Evolutionary conservation across 2,329 filamentous ascomycete species (phyloP).

Genomic region (Epichloe hybrida): DNA sequence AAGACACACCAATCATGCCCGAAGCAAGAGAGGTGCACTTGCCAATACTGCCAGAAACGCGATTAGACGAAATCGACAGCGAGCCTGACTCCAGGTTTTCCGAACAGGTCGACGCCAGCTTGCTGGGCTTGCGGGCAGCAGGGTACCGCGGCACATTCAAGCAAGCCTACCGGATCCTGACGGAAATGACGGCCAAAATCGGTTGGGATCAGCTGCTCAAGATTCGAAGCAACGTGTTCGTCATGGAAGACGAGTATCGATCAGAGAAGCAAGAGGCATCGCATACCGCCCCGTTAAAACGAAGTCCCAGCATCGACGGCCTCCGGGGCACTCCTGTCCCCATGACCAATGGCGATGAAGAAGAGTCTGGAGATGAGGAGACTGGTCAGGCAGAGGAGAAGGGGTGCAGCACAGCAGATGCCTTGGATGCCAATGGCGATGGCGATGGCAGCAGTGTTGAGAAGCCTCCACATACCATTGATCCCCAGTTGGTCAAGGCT

Average conservation of each 20-base stretch:
- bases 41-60: conserved; percentile 75
- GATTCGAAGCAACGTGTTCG: conserved; percentile 92
- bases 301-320: conserved; percentile 68
- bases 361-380: conserved; percentile 22
- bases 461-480: conserved; percentile 66
- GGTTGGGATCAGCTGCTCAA: conserved; percentile 95
- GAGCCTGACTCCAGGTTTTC: conserved; percentile 67
- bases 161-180: conserved; percentile 85
- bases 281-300: conserved; percentile 35
- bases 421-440: conserved; percentile 26
- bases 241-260: conserved; percentile 98
- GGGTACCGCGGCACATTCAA: conserved; percentile 91
- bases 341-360: conserved; percentile 33
- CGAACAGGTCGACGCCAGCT: conserved; percentile 76
- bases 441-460: conserved; percentile 41
- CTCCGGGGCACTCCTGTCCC: conserved; percentile 57
- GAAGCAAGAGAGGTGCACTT: conserved; percentile 80
- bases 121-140: conserved; percentile 75
- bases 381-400: conserved; percentile 19
- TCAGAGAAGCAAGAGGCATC: conserved; percentile 62
- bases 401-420: conserved; percentile 18
- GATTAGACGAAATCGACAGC: conserved; percentile 92
- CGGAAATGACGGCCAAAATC: conserved; percentile 91
- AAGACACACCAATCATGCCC: conserved; percentile 88
- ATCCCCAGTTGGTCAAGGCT: conserved; percentile 63